A percentile compares a stretch with the other conserved stretches of the same genome.
Conservation (phyloP, 139 green algal genomes). For the Picochlorum sp. region DNA sequence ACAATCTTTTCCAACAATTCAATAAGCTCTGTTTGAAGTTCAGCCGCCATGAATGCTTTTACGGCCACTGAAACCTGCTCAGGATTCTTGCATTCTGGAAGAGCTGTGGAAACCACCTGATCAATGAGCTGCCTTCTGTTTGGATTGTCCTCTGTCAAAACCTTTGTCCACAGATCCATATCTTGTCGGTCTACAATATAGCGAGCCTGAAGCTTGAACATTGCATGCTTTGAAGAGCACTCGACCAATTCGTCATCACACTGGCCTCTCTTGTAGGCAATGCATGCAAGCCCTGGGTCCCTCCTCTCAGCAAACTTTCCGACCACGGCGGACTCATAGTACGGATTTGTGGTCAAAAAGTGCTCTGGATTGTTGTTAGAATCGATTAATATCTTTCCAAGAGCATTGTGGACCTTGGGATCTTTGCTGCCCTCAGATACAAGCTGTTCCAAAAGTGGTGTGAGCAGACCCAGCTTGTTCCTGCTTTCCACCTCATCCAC, state of each 20-base stretch:
- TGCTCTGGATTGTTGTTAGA: slow-evolving; percentile 99
- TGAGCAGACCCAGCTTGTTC: slow-evolving; percentile 93
- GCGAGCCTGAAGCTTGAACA: slow-evolving; percentile 96
- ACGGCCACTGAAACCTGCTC: slow-evolving; percentile 92
- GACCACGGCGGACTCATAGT: slow-evolving; percentile 83
- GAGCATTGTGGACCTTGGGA: slow-evolving; percentile 94
- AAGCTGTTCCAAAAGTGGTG: slow-evolving; percentile 95
- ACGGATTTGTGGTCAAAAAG: slow-evolving; percentile 99
- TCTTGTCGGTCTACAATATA: slow-evolving; percentile 96
- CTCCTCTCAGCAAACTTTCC: slow-evolving; percentile 96
- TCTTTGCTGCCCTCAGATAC: slow-evolving; percentile 87
- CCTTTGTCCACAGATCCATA: slow-evolving; percentile 82
- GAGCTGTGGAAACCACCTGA: slow-evolving; percentile 90
- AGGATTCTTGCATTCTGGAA: slow-evolving; percentile 96
- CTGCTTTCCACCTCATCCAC: slow-evolving; percentile 54
- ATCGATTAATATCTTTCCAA: slow-evolving; percentile 99
- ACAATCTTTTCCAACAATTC: slow-evolving; percentile 99
- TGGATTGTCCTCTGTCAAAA: slow-evolving; percentile 78
- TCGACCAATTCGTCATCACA: slow-evolving; percentile 95
- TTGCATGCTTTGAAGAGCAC: slow-evolving; percentile 90
- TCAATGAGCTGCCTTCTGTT: slow-evolving; percentile 83
- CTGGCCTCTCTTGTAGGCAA: slow-evolving; percentile 91
- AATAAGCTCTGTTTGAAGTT: slow-evolving; percentile 94
- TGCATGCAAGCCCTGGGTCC: slow-evolving; percentile 92
- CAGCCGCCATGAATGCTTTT: slow-evolving; percentile 97